phyloP scores from a whole-genome alignment of 768 basidiomycete species.

The Leccinum disarticulatum region DNA sequence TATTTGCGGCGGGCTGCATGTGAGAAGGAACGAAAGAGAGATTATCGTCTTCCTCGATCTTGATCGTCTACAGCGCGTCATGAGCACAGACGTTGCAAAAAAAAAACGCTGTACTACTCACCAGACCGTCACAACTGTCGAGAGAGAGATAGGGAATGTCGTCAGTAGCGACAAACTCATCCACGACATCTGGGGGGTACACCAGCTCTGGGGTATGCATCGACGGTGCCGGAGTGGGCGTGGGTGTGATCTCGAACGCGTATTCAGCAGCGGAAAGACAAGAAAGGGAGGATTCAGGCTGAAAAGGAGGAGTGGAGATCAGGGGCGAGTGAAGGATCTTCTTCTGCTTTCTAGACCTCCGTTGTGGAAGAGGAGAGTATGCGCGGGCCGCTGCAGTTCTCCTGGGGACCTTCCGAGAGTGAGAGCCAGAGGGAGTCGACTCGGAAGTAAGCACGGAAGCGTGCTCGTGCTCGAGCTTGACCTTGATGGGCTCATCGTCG shows the following conservation, averaged over 20 bases:
- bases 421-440: not conserved
- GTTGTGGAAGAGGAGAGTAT: slow-evolving; percentile 7
- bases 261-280: not conserved
- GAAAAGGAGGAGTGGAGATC: not conserved
- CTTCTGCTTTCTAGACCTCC: slow-evolving; percentile 10
- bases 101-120: slow-evolving; percentile 11
- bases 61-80: slow-evolving; percentile 7
- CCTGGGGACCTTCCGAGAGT: slow-evolving; percentile 7
- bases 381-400: slow-evolving; percentile 3
- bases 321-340: not conserved
- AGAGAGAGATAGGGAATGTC: slow-evolving; percentile 39
- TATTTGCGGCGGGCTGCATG: slow-evolving; percentile 21
- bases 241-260: slow-evolving; percentile 1
- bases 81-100: slow-evolving; percentile 10
- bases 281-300: slow-evolving; percentile 3
- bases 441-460: not conserved
- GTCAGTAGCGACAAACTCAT: slow-evolving; percentile 34
- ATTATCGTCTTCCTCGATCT: slow-evolving; percentile 3
- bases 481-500: slow-evolving; percentile 6
- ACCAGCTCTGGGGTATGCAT: slow-evolving; percentile 22
- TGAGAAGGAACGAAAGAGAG: slow-evolving; percentile 20
- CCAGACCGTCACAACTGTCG: slow-evolving; percentile 17
- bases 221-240: not conserved
- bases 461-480: not conserved
- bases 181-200: slow-evolving; percentile 7